Conservation (phyloP, 2,329 filamentous ascomycete genomes). For the Daldinia sp. region DNA sequence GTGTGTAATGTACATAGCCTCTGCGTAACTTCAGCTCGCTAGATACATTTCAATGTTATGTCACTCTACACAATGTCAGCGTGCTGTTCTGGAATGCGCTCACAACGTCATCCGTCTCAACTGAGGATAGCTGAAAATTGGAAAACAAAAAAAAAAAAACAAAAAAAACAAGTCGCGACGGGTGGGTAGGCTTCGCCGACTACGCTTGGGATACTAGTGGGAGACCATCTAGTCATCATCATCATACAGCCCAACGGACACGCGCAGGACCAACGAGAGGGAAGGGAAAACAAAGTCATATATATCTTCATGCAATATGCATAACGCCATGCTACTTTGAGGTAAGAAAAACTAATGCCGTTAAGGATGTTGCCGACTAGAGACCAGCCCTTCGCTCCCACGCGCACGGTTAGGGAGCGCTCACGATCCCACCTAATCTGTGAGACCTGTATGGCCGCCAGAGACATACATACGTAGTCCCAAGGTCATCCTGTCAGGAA, state of each 20-base stretch:
- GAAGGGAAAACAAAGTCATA: not conserved
- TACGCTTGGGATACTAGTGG: not conserved
- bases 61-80: not conserved
- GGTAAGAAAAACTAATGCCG: constrained; percentile 21
- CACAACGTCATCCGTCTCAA: not conserved
- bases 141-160: too few relatives aligned
- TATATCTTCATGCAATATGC: constrained; percentile 18
- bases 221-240: not conserved
- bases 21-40: constrained; percentile 6
- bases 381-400: constrained; percentile 20
- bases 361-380: constrained; percentile 26
- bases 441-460: constrained; percentile 30
- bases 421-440: constrained; percentile 38
- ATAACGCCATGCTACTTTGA: constrained; percentile 27
- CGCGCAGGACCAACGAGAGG: constrained; percentile 11
- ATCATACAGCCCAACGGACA: constrained; percentile 3
- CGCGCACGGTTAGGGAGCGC: constrained; percentile 28
- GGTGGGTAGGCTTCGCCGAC: not conserved
- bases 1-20: not conserved
- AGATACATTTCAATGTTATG: constrained; percentile 2
- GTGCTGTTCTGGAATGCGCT: not conserved
- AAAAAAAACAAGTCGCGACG: not conserved
- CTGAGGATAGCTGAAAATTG: not conserved
- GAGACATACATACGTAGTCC: constrained; percentile 37
- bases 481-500: constrained; percentile 35